phyloP scores from a whole-genome alignment of 2,329 filamentous ascomycete genomes.

The Trichothecium sympodiale region DNA sequence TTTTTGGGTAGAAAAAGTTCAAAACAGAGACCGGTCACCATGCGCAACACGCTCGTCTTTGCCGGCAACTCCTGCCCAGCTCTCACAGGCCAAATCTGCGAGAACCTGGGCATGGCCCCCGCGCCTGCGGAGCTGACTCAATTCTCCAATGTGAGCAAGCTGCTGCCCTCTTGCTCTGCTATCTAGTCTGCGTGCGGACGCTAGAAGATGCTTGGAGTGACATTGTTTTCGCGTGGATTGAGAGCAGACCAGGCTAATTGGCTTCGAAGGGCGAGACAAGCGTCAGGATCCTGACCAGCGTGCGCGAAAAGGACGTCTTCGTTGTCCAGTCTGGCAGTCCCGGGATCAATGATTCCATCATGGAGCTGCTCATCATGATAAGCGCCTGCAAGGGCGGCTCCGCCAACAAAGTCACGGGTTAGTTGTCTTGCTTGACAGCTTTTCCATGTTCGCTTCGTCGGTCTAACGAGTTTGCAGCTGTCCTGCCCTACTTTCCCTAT shows the following conservation, averaged over 20 bases:
- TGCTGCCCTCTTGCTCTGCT: conserved; percentile 11
- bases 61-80: conserved; percentile 56
- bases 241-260: conserved; percentile 5
- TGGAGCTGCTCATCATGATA: conserved; percentile 99
- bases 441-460: conserved; percentile 7
- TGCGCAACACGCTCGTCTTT: conserved; percentile 59
- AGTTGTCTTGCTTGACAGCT: conserved; percentile 17
- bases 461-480: conserved; percentile 39
- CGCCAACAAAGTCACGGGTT: conserved; percentile 92
- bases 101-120: conserved; percentile 54
- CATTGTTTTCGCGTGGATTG: background rate
- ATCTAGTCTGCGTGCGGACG: conserved; percentile 2
- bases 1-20: background rate
- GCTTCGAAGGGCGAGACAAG: conserved; percentile 53
- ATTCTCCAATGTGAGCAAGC: conserved; percentile 55
- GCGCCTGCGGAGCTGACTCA: conserved; percentile 56
- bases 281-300: conserved; percentile 59
- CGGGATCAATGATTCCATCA: conserved; percentile 96
- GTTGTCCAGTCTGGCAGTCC: conserved; percentile 94
- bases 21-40: conserved; percentile 23
- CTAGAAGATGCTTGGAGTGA: background rate
- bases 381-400: conserved; percentile 97
- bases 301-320: conserved; percentile 97
- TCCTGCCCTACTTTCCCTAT: conserved; percentile 96
- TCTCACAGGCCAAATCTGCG: conserved; percentile 55